Evolutionary conservation across 2,329 filamentous ascomycete species (phyloP), one percentile per base, ranked within the genome.

Genomic region (Akanthomyces lecanii): DNA sequence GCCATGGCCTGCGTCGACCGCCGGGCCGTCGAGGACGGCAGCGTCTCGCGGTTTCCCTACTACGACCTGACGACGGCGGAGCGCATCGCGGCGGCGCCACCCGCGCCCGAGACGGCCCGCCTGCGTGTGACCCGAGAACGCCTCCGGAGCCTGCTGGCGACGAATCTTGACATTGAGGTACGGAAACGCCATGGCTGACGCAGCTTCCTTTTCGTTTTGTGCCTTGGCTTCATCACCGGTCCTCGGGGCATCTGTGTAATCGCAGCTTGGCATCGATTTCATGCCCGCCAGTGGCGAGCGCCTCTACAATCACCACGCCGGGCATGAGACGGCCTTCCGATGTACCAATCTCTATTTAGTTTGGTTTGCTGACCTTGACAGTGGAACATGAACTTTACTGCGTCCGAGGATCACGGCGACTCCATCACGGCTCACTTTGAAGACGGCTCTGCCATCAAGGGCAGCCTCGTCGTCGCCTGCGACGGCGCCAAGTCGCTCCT

Each of bases 31-130:
- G 71, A 74, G 62, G 71, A 76, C 56, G 78, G 84, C 0, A 71
- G 79, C 30, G 73, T 75, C 1, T 81, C 82, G 0, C 75, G 74
- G 0, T 86, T 85, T 59, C 77, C 81, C 0, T 85, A 85, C 65
- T 82, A 84, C 51, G 79, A 89, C 69, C 75, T 88, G 18, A 79
- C 73, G 67, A 81, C 77, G 0, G 82, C 79, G 4, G 74, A 81
- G 55, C 66, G 77, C 5, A 73, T 71, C 50, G 68, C 73, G 0
- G 74, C 77, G 0, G 76, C 78, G 11, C 83, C 78, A 18, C 72
- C 73, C 48, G 76, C 81, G 0, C 74, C 79, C 0, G 78, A 81
- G 21, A 72, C 75, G 12, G 71, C 77, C 44, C 74, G 81, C 1
- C 77, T 83, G 30, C 73, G 83, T 3, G 79, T 85, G 0, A 78